Percentiles rank a stretch among this genome's conserved stretches.
Evolutionary conservation across 768 basidiomycete species (phyloP).

Genomic region (Panaeolus papilionaceus): DNA sequence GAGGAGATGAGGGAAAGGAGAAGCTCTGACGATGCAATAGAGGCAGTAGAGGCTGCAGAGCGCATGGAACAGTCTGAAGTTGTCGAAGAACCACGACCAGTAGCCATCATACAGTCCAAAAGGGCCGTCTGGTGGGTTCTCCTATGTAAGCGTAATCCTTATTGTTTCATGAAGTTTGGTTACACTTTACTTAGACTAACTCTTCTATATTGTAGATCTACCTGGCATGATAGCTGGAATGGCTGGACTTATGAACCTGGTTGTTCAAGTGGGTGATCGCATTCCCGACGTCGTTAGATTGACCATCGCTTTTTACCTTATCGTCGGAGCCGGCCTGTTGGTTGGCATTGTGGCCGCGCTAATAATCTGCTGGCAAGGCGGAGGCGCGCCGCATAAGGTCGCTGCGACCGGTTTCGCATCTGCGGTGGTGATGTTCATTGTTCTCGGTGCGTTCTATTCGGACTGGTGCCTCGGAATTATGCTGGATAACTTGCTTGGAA

Average conservation of each 20-base stretch:
- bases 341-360: constrained; percentile 28
- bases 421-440: constrained; percentile 30
- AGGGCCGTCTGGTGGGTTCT: constrained; percentile 31
- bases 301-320: constrained; percentile 33
- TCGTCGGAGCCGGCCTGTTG: constrained; percentile 30
- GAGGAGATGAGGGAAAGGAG: constrained; percentile 11
- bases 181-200: not conserved
- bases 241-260: constrained; percentile 37
- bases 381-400: constrained; percentile 28
- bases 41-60: constrained; percentile 2
- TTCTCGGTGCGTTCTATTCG: constrained; percentile 34
- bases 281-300: constrained; percentile 25
- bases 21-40: not conserved
- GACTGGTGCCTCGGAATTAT: constrained; percentile 38
- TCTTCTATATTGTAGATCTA: constrained; percentile 28
- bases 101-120: constrained; percentile 21
- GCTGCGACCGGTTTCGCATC: constrained; percentile 29
- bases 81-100: constrained; percentile 9
- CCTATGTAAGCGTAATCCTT: constrained; percentile 25
- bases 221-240: constrained; percentile 40
- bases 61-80: not conserved
- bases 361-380: constrained; percentile 27
- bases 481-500: constrained; percentile 34
- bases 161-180: not conserved
- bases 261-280: constrained; percentile 28